Conservation (phyloP, 2,329 filamentous ascomycete genomes). For the Allantophomopsis cytisporea region DNA sequence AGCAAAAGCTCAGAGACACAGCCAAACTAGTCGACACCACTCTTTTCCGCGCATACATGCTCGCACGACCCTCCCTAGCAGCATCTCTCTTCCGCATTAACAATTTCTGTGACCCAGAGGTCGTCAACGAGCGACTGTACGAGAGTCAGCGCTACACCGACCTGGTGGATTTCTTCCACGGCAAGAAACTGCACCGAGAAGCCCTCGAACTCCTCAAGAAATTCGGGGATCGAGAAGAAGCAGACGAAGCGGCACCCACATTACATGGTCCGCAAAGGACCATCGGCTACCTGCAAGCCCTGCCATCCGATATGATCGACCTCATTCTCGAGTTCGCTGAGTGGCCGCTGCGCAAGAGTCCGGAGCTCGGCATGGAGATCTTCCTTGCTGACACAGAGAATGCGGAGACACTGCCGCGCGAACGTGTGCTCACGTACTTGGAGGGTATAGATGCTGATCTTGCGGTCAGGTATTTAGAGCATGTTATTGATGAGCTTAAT, state of each 20-base stretch:
- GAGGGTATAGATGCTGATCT: conserved; percentile 53
- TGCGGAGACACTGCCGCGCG: conserved; percentile 74
- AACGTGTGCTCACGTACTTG: conserved; percentile 63
- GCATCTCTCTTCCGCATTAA: conserved; percentile 86
- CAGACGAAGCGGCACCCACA: conserved; percentile 33
- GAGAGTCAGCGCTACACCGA: conserved; percentile 84
- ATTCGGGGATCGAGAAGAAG: conserved; percentile 53
- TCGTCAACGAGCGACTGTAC: conserved; percentile 85
- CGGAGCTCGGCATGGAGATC: conserved; percentile 75
- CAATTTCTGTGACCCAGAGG: conserved; percentile 93
- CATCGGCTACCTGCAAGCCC: conserved; percentile 76
- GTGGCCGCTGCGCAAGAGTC: conserved; percentile 68
- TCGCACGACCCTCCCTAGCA: conserved; percentile 70
- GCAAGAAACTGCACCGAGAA: conserved; percentile 83
- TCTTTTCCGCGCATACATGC: conserved; percentile 91
- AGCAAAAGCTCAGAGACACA: conserved; percentile 57
- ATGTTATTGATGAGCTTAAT: conserved; percentile 76
- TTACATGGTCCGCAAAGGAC: conserved; percentile 76
- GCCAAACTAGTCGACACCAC: conserved; percentile 87
- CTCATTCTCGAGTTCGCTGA: conserved; percentile 82
- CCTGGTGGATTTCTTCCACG: conserved; percentile 93
- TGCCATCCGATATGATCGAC: conserved; percentile 79
- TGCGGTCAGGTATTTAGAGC: conserved; percentile 75
- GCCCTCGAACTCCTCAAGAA: conserved; percentile 70
- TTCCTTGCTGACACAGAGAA: conserved; percentile 92